Percentiles rank a stretch among this genome's conserved stretches.
Evolutionary conservation across 78 protist species (phyloP).

Genomic region (Chrysochromulina parva): DNA sequence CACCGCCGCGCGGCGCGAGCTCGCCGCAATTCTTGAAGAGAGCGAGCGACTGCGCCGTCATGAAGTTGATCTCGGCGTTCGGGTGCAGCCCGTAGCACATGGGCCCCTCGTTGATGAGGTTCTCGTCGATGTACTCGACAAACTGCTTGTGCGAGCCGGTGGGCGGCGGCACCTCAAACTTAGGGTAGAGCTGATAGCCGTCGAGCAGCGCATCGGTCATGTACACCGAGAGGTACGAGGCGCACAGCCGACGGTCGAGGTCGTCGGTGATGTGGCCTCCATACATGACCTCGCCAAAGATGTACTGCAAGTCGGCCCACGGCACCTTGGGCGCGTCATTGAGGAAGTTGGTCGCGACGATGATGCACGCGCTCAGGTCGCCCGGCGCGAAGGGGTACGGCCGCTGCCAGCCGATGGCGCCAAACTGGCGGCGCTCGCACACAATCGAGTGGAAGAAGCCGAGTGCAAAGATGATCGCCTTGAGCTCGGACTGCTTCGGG

Average conservation of each 20-base stretch:
- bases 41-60: slow-evolving; percentile 45
- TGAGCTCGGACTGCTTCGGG: slow-evolving; percentile 68
- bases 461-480: slow-evolving; percentile 73
- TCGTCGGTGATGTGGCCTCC: slow-evolving; percentile 91
- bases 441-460: slow-evolving; percentile 88
- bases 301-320: slow-evolving; percentile 88
- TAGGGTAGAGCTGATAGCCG: slow-evolving; percentile 60
- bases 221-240: slow-evolving; percentile 66
- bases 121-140: slow-evolving; percentile 62
- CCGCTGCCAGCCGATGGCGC: slow-evolving; percentile 85
- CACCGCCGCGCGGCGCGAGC: slow-evolving; percentile 65
- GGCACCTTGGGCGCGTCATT: slow-evolving; percentile 72
- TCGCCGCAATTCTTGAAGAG: slow-evolving; percentile 62
- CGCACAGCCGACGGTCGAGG: slow-evolving; percentile 79
- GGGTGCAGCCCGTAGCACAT: slow-evolving; percentile 80
- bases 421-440: slow-evolving; percentile 86
- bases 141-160: slow-evolving; percentile 44
- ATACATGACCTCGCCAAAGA: slow-evolving; percentile 93
- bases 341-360: slow-evolving; percentile 74
- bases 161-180: slow-evolving; percentile 35
- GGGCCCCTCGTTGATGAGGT: slow-evolving; percentile 77
- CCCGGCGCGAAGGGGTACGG: slow-evolving; percentile 85
- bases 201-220: slow-evolving; percentile 65
- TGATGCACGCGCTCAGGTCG: slow-evolving; percentile 72
- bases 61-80: slow-evolving; percentile 85